Evolutionary conservation across 2,329 filamentous ascomycete species (phyloP).

Genomic region (Dactylella cylindrospora): DNA sequence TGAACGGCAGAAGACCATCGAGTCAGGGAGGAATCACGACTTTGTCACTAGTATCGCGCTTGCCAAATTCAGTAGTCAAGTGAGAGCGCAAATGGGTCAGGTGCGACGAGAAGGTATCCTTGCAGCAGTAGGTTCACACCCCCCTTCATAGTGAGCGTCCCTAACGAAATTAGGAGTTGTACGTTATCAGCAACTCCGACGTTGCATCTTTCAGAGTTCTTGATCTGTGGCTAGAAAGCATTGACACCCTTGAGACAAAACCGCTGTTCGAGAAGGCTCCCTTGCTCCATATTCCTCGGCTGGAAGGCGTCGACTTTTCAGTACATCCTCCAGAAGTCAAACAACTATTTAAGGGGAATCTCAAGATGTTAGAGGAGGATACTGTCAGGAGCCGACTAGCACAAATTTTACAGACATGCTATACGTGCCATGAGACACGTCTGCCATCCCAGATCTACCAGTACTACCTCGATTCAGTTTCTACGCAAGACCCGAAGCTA

Average conservation of each 20-base stretch:
- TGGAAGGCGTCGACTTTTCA: too few relatives aligned
- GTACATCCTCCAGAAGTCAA: too few relatives aligned
- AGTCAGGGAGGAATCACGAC: constrained; percentile 50
- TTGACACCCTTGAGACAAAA: too few relatives aligned
- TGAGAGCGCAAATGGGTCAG: constrained; percentile 52
- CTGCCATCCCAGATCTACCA: too few relatives aligned
- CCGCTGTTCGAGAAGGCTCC: too few relatives aligned
- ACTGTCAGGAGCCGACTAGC: too few relatives aligned
- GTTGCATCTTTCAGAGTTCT: constrained; percentile 51
- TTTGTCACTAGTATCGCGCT: constrained; percentile 52
- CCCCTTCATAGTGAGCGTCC: neutral
- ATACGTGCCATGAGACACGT: too few relatives aligned
- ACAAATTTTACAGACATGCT: too few relatives aligned
- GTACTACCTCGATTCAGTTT: too few relatives aligned
- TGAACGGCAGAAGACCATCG: constrained; percentile 48
- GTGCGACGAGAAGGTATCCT: constrained; percentile 52
- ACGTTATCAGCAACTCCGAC: constrained; percentile 55
- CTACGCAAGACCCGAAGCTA: too few relatives aligned
- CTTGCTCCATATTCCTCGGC: too few relatives aligned
- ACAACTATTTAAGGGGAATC: constrained; percentile 52
- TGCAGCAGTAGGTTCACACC: constrained; percentile 51
- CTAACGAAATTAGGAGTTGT: constrained; percentile 51
- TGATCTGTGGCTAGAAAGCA: constrained; percentile 53
- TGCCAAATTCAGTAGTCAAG: constrained; percentile 52
- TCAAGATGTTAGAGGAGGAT: too few relatives aligned